Conservation (phyloP, 768 basidiomycete genomes). For the Mycena galericulata region DNA sequence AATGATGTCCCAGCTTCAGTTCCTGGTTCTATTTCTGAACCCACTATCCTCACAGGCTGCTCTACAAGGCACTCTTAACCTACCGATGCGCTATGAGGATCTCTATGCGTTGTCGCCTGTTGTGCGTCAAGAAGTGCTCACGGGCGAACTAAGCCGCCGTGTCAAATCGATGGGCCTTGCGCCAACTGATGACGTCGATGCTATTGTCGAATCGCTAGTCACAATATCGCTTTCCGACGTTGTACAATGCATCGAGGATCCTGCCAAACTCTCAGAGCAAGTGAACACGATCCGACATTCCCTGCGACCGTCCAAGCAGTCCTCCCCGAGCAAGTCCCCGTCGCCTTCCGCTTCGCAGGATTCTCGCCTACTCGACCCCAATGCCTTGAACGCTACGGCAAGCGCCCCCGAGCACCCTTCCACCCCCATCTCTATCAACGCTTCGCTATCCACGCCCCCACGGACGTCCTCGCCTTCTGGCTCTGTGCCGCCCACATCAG, state of each 20-base stretch:
- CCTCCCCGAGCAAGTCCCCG: slow-evolving; percentile 63
- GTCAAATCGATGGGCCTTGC: slow-evolving; percentile 70
- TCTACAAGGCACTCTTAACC: slow-evolving; percentile 79
- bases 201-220: slow-evolving; percentile 80
- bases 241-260: slow-evolving; percentile 80
- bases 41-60: slow-evolving; percentile 68
- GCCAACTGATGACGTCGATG: slow-evolving; percentile 66
- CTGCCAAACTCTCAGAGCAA: slow-evolving; percentile 73
- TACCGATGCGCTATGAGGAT: slow-evolving; percentile 91
- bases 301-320: slow-evolving; percentile 49
- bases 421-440: slow-evolving; percentile 83
- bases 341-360: slow-evolving; percentile 72
- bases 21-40: not conserved
- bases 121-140: slow-evolving; percentile 86
- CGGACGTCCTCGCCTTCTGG: slow-evolving; percentile 86
- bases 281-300: slow-evolving; percentile 56
- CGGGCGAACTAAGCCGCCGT: slow-evolving; percentile 84
- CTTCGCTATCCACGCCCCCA: slow-evolving; percentile 83
- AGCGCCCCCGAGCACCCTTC: slow-evolving; percentile 93
- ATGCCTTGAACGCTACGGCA: slow-evolving; percentile 76
- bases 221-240: slow-evolving; percentile 80
- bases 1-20: slow-evolving; percentile 30
- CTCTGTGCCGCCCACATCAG: slow-evolving; percentile 68
- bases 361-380: slow-evolving; percentile 75
- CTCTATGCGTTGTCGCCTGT: slow-evolving; percentile 86